These are phyloP conservation scores for Rubia tinctorum DNA, from an alignment of 305 asterid species.

Conservation along the genomic window DNA sequence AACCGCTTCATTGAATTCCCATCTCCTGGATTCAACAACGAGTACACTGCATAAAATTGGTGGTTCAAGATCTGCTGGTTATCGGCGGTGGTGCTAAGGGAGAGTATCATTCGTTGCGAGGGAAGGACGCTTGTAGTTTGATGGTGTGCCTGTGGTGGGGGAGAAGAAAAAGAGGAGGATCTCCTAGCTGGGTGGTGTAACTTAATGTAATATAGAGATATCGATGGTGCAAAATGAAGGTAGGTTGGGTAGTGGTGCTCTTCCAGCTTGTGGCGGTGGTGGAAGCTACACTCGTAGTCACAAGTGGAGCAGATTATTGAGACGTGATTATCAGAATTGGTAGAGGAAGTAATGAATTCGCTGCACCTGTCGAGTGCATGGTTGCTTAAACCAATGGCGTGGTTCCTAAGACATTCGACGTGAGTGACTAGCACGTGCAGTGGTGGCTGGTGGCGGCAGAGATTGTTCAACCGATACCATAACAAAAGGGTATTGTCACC, in stretches of 20 bases:
- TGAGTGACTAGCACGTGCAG: slow-evolving; percentile 25
- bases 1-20: too few relatives aligned
- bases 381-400: slow-evolving; percentile 59
- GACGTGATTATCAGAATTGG: slow-evolving; percentile 20
- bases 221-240: neutral
- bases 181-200: neutral
- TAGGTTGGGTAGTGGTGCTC: slow-evolving; percentile 20
- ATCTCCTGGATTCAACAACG: too few relatives aligned
- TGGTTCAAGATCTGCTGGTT: too few relatives aligned
- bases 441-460: slow-evolving; percentile 23
- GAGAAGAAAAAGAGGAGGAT: neutral
- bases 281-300: slow-evolving; percentile 78
- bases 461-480: slow-evolving; percentile 11
- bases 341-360: slow-evolving; percentile 57
- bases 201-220: neutral
- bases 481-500: slow-evolving; percentile 28
- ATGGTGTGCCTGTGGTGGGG: slow-evolving; percentile 4
- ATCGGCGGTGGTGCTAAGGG: too few relatives aligned
- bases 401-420: slow-evolving; percentile 74
- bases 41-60: too few relatives aligned
- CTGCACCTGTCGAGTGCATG: slow-evolving; percentile 92
- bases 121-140: too few relatives aligned
- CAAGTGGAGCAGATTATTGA: slow-evolving; percentile 62
- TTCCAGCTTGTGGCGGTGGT: slow-evolving; percentile 55
- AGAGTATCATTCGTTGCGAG: too few relatives aligned